phyloP scores from a whole-genome alignment of 1,284 basidiomycete species.

The Microstroma glucosiphilum region DNA sequence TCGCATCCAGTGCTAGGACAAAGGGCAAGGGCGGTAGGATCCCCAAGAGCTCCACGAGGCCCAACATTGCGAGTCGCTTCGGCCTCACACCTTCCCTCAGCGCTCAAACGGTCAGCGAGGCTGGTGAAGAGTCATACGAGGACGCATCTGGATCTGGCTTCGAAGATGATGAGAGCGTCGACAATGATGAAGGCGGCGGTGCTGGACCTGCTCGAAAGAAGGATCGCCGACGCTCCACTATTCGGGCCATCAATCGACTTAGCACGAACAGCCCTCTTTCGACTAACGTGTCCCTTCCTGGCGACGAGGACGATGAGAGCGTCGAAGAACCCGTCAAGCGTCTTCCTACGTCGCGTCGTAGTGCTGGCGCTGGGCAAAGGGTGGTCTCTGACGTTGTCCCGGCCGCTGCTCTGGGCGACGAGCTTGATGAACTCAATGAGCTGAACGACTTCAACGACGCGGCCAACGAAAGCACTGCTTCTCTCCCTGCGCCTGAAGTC shows the following conservation, averaged over 20 bases:
- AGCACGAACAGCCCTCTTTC: conserved; percentile 34
- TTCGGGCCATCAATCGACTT: conserved; percentile 8
- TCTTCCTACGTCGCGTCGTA: conserved; percentile 14
- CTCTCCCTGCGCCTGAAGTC: too few relatives aligned
- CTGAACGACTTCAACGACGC: background rate
- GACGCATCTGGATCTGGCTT: background rate
- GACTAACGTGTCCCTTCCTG: conserved; percentile 17
- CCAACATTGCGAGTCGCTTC: conserved; percentile 14
- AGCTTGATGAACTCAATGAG: conserved; percentile 17
- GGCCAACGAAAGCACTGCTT: background rate
- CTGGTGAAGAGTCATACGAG: conserved; percentile 19
- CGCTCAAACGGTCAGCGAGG: conserved; percentile 6
- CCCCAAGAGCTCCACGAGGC: conserved; percentile 18
- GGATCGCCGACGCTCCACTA: conserved; percentile 8
- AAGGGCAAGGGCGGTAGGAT: conserved; percentile 6
- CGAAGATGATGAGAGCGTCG: conserved; percentile 25
- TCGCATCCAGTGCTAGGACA: conserved; percentile 1
- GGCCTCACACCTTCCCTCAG: conserved; percentile 5
- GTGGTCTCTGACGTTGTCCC: conserved; percentile 24
- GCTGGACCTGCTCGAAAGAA: conserved; percentile 15
- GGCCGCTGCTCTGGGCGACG: conserved; percentile 31
- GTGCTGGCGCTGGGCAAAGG: conserved; percentile 20
- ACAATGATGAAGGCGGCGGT: conserved; percentile 23
- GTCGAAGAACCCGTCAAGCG: background rate
- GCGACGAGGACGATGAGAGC: conserved; percentile 17